Conservation (phyloP, 306 rosid genomes). For the Benincasa hispida region DNA sequence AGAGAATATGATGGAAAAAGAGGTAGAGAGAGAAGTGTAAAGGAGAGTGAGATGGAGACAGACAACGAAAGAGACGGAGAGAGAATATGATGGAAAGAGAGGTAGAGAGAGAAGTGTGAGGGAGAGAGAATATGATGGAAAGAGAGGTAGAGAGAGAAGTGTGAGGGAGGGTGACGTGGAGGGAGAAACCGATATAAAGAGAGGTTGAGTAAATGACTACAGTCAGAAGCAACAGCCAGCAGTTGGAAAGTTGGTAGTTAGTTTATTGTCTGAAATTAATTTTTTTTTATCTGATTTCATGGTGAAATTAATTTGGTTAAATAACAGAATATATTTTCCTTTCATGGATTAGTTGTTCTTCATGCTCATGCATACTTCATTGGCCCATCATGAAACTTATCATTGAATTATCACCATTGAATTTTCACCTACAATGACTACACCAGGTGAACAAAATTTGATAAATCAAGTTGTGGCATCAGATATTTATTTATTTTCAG, state of each 20-base stretch:
- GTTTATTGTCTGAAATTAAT: not conserved
- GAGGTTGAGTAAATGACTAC: not conserved
- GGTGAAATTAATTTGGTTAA: not conserved
- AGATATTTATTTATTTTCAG: not conserved
- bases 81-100: too few relatives aligned
- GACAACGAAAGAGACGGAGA: not conserved
- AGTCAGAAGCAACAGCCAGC: not conserved
- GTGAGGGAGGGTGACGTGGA: not conserved
- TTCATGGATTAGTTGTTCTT: not conserved
- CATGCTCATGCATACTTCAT: not conserved
- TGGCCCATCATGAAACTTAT: not conserved
- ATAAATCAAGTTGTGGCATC: not conserved
- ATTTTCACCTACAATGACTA: not conserved
- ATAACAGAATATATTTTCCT: not conserved
- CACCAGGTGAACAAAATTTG: not conserved
- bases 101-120: too few relatives aligned
- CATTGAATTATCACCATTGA: not conserved
- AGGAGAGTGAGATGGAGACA: not conserved
- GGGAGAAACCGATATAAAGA: not conserved
- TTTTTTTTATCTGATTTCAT: not conserved
- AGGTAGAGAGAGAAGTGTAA: too few relatives aligned
- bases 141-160: not conserved
- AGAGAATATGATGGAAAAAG: too few relatives aligned
- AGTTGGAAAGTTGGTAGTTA: not conserved
- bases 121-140: not conserved